Evolutionary conservation across 140 eudicot genomes (phyloP), one percentile per base, ranked within the genome.

Genomic region (Erigeron philadelphicus): DNA sequence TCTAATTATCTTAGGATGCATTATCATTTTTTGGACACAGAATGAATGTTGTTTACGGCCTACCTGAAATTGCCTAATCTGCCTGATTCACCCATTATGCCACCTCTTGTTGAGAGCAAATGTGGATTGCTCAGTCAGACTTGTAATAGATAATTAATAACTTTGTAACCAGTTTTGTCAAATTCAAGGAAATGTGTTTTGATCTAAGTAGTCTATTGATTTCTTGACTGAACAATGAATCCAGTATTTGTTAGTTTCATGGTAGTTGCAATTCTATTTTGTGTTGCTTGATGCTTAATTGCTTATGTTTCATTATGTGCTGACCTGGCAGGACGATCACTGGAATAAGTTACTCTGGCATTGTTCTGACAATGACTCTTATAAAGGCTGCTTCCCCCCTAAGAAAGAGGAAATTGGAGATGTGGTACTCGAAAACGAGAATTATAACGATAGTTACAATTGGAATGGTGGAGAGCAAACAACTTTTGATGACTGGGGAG

Each of bases 341-440:
- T 92, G 98, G 98, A 82, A 84, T 79, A 77, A 84, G 67, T 72
- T 92, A 1, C 55, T 92, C 15, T 92, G 98, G 96, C 84, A 82
- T 50, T 92, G 98, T 84, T 75, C 46, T 11, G 98, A 86, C 16
- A 86, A 86, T 16, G 80, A 62, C 11, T 84, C 95, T 8, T 92
- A 88, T 56, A 68, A 81, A 50, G 98, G 98, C n/a, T 88, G 96
- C 76, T 83, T 87, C 78, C 93, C 81, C 54, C 98, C 98, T 0
- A 82, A 73, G 21, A 86, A 76, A 72, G 78, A 79, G 75, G 79
- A 68, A 45, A 17, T 57, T n/a, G 47, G 42, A 16, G 78, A 76
- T 16, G 77, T 66, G 7, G 67, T 46, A 70, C 4, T 41, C 6
- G 68, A 41, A 55, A 31, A 4, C 3, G 9, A 49, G 55, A 49